Conservation (phyloP, 2,329 filamentous ascomycete species). For the Coniochaeta prunicola region DNA sequence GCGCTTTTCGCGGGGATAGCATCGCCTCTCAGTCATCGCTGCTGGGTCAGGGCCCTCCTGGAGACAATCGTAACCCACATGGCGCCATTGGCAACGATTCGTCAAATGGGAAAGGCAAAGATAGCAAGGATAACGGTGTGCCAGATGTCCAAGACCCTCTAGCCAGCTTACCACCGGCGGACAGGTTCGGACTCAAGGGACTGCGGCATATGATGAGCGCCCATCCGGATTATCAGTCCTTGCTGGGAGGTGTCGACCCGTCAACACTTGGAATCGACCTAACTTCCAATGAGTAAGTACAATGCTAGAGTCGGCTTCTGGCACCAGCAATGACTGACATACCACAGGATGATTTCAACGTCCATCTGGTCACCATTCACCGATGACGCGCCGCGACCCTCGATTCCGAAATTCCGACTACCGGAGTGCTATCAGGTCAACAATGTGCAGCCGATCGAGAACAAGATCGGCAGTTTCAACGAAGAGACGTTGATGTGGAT, state of each 20-base stretch:
- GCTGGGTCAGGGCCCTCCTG: constrained; percentile 22
- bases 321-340: neutral
- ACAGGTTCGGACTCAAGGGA: constrained; percentile 60
- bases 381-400: constrained; percentile 49
- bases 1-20: constrained; percentile 36
- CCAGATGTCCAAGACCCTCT: constrained; percentile 49
- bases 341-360: constrained; percentile 43
- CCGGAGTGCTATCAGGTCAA: constrained; percentile 62
- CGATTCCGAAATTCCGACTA: constrained; percentile 48
- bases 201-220: constrained; percentile 57
- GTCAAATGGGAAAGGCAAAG: constrained; percentile 30
- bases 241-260: constrained; percentile 54
- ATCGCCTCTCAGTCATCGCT: constrained; percentile 24
- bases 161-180: constrained; percentile 51
- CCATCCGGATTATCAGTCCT: constrained; percentile 54
- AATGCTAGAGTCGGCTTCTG: neutral
- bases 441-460: constrained; percentile 58
- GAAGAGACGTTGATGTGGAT: constrained; percentile 65
- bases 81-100: constrained; percentile 41
- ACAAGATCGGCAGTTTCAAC: constrained; percentile 59
- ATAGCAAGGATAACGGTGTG: constrained; percentile 27
- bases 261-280: constrained; percentile 50
- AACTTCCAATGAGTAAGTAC: constrained; percentile 47
- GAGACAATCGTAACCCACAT: constrained; percentile 31
- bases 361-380: constrained; percentile 57